Evolutionary conservation across 441 rosid genomes (phyloP), one percentile per base, ranked within the genome.

Genomic region (Omphalea diandra): DNA sequence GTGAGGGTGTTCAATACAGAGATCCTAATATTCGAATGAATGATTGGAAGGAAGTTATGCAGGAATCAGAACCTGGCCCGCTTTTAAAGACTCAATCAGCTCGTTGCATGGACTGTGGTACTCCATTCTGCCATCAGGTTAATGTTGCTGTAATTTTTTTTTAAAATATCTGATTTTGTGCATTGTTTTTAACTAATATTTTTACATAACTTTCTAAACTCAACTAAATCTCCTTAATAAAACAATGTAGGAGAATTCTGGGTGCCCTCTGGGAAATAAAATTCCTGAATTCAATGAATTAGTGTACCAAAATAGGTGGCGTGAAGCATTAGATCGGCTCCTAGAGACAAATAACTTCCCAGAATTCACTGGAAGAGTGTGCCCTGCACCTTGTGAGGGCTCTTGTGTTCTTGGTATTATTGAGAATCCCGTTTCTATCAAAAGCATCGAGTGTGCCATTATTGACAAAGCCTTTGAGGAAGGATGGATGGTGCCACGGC

Each of bases 381-480:
- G 99, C 75, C 98, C 99, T 79, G 99, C 99, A 60, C 99, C 99
- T 9, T 96, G 99, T 77, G 99, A 96, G 85, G 99, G 99, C 64
- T 89, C 99, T 67, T 96, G 99, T 55, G 99, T 96, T 68, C 99
- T 96, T 68, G 99, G 99, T 31, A 96, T 96, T 43, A 96, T 96
- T 77, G 99, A 96, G 80, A 92, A 96, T 79, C 99, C 99, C 27
- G 99, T 96, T 8, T 94, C 99, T 43, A 96, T 96, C 64, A 96
- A 96, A 75, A 90, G 70, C 76, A 96, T 96, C 36, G 99, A 96
- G 79, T 94, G 98, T 76, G 75, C 97, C 7, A 96, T 96, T 63
- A 94, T 94, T 50, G 99, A 96, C 82, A 94, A 86, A 80, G 99
- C 98, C 49, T 96, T 96, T 63, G 91, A 91, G 79, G 99, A 96